Base-by-base conservation (phyloP, 208 protist species). In the Trypanosoma vivax region DNA sequence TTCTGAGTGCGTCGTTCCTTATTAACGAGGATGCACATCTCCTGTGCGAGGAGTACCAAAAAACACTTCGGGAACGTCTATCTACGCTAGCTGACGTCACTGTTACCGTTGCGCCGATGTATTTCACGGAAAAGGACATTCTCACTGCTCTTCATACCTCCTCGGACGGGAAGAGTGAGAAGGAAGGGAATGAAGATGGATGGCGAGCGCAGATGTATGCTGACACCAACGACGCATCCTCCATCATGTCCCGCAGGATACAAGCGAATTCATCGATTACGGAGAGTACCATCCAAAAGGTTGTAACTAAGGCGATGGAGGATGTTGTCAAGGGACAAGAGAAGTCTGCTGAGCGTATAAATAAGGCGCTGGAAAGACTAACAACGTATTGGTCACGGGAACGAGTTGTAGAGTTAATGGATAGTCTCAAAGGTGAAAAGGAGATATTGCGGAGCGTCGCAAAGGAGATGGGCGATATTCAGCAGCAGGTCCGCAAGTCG, bases 321-420 rank as follows among this genome's bases (percentile, higher is more conserved):
- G 76, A 88, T 56, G 73, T 88, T 23, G 68, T 67, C 24, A 60
- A 65, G 19, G 76, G 69, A 9, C 79, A 83, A 52, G 76, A 88
- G 52, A 75, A 83, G 38, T 78, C 76, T 29, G 83, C 73, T 0
- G 60, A 70, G 33, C 75, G 83, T 46, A 56, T 83, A 4, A 70
- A 81, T 4, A 76, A 71, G 45, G 77, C 79, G 16, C 54, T 87
- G 4, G 77, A 71, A 16, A 68, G 65, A 30, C 74, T 80, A 58
- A 66, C 80, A 30, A 61, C 61, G 14, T 72, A 78, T 49, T 83
- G 70, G 67, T 79, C 79, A 14, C 34, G 63, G 23, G 79, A 87
- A 37, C 76, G 70, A 43, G 61, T 87, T 10, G 68, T 75, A 21
- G 71, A 87, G 27, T 55, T 69, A 16, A 61, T 87, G 46, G 65